Base-by-base conservation (phyloP, 495 filamentous ascomycete genomes). In the Podospora conica region DNA sequence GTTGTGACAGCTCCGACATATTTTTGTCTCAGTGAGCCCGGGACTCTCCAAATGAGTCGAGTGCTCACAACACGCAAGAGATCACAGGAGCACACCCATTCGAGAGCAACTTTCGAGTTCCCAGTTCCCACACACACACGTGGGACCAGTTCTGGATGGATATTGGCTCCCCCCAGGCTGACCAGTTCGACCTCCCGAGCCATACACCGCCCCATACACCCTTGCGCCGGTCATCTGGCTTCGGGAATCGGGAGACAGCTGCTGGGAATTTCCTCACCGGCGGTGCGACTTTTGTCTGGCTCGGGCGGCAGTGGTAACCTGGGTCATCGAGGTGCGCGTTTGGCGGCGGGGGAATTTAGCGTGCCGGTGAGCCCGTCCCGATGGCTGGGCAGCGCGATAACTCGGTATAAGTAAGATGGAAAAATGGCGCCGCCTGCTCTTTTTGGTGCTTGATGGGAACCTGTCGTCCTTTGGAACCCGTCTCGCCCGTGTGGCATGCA, bases 131-230 rank as follows among this genome's bases (percentile, higher is more conserved):
- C 56, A 54, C 22, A 60, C 65, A 74, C 73, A 76, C 71, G 74
- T 76, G 74, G 74, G 68, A 63, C 66, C 12, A 24, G 70, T 74
- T 60, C 69, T 68, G 11, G 25, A 66, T 25, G 63, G 58, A 71
- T 67, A 76, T 76, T 75, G 74, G 74, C 63, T 65, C 53, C 21
- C 21, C 40, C 12, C 55, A 12, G 18, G 59, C 8, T 58, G 29
- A 33, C 28, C 33, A 48, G 40, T 15, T 18, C 40, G 40, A 7
- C n/a, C 18, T 48, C 18, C 40, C 2, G 18, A 48, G 15, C 40
- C 40, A 48, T 8, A 48, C 40, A 48, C 40, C 40, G n/a, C 40
- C 12, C 40, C 40, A n/a, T 7, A 6, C 40, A 15, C 15, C 40
- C 0, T 48, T 48, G 2, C 11, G 40, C 8, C 40, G 18, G 40